Evolutionary conservation across 2,329 filamentous ascomycete genomes (phyloP), one percentile per base, ranked within the genome.

Genomic region (Zasmidium cellare): DNA sequence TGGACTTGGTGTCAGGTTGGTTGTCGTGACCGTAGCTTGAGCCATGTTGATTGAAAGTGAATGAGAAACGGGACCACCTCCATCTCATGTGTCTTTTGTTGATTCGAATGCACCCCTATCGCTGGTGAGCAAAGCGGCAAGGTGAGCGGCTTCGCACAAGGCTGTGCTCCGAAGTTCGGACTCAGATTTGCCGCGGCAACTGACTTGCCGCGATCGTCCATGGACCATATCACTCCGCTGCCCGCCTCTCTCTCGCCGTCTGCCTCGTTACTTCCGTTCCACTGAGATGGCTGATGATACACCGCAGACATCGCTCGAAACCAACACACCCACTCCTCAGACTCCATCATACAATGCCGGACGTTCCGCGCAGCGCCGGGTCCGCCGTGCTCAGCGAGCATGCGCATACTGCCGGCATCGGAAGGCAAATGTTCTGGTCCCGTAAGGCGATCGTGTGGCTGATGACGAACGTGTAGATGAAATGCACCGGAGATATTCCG

Each of bases 401-500:
- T 41, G 35, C 35, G 35, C 35, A 18, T 41, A 41, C 35, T 41
- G 35, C 35, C 35, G 35, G 35, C 35, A 16, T 18, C 35, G 35
- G n/a, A 41, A 41, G 35, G 35, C 35, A 41, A 16, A 16, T 5
- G n/a, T 14, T n/a, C 16, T n/a, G 3, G 7, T 14, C 35, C 11
- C 25, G 25, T 28, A 28, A 9, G 35, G 35, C 3, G 16, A 28
- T 28, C 25, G 6, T 28, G 25, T 11, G 18, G 23, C 18, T 38
- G 23, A 38, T 67, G 65, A 51, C 59, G 65, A 28, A 20, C 45
- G 7, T 51, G 19, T 58, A 82, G 80, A 76, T 82, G 69, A 81
- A 79, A 63, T 82, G 80, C 65, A 79, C 78, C 57, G 74, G 74
- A 20, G 76, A 77, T 48, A 69, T 72, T 51, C 79, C 79, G 2